Percentiles rank a stretch among this genome's conserved stretches.
Evolutionary conservation across 257 asterid genomes (phyloP).

Genomic region (Ballota nigra): DNA sequence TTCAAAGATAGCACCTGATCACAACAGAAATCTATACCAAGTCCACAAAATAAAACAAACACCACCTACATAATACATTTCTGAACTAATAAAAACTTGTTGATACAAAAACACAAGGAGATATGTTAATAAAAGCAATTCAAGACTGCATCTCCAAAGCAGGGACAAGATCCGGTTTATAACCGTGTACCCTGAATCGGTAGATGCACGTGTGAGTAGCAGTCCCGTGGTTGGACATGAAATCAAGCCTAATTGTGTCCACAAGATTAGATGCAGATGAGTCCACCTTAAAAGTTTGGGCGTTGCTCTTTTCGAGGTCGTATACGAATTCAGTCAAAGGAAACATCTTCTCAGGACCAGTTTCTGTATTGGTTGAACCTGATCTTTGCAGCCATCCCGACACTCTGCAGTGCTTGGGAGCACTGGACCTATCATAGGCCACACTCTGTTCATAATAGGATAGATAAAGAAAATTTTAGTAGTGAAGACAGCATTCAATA

Average conservation of each 20-base stretch:
- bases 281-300: conserved; percentile 72
- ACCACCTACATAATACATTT: conserved; percentile 3
- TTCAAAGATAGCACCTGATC: neutral
- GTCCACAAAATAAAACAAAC: neutral
- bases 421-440: conserved; percentile 91
- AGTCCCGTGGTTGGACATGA: conserved; percentile 79
- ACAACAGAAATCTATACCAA: conserved; percentile 3
- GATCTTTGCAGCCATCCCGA: conserved; percentile 70
- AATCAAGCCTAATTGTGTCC: conserved; percentile 69
- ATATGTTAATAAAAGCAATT: conserved; percentile 5
- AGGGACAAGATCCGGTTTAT: conserved; percentile 42
- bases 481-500: neutral
- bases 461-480: conserved; percentile 18
- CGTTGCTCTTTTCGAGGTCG: conserved; percentile 70
- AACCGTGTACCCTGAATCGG: conserved; percentile 87
- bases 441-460: conserved; percentile 60
- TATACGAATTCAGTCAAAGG: conserved; percentile 67
- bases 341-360: conserved; percentile 36
- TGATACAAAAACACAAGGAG: neutral
- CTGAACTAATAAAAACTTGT: neutral
- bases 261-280: conserved; percentile 44
- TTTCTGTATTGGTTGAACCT: conserved; percentile 27
- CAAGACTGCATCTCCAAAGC: conserved; percentile 39
- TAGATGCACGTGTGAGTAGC: conserved; percentile 79
- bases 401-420: conserved; percentile 84